phyloP scores from a whole-genome alignment of 2,329 filamentous ascomycete genomes.

The Elsinoe ampelina region DNA sequence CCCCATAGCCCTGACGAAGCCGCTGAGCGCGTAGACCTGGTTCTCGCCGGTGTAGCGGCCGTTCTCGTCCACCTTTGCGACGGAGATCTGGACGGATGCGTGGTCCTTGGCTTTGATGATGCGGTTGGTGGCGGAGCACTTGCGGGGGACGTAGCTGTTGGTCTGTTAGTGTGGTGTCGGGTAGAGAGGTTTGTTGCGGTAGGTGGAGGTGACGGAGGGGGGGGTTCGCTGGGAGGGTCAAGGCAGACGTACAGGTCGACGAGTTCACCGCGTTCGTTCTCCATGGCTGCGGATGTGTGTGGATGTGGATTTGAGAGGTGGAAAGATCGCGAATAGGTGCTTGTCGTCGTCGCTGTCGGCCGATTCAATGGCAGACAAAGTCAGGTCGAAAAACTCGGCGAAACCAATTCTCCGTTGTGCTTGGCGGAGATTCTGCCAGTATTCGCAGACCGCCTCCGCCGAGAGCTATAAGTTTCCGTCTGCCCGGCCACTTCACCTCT shows the following conservation, averaged over 20 bases:
- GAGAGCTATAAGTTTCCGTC: not conserved
- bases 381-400: not conserved
- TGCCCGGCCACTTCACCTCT: not conserved
- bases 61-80: slow-evolving; percentile 99
- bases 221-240: not conserved
- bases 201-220: slow-evolving; percentile 11
- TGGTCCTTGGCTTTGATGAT: slow-evolving; percentile 99
- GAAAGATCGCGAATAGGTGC: not conserved
- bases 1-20: slow-evolving; percentile 95
- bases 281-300: slow-evolving; percentile 57
- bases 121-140: slow-evolving; percentile 97
- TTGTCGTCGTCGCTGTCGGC: not conserved
- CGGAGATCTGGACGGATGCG: slow-evolving; percentile 91
- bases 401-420: not conserved
- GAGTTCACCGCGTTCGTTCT: slow-evolving; percentile 99
- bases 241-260: slow-evolving; percentile 77
- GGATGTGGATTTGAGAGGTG: slow-evolving; percentile 23
- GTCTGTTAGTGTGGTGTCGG: slow-evolving; percentile 23
- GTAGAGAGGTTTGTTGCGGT: not conserved
- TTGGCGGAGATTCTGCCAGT: not conserved
- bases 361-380: not conserved
- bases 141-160: slow-evolving; percentile 88
- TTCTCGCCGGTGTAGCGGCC: slow-evolving; percentile 94
- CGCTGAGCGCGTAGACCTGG: slow-evolving; percentile 94
- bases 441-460: not conserved